Evolutionary conservation across 208 protist genomes (phyloP).

Genomic region (Leishmania mexicana): DNA sequence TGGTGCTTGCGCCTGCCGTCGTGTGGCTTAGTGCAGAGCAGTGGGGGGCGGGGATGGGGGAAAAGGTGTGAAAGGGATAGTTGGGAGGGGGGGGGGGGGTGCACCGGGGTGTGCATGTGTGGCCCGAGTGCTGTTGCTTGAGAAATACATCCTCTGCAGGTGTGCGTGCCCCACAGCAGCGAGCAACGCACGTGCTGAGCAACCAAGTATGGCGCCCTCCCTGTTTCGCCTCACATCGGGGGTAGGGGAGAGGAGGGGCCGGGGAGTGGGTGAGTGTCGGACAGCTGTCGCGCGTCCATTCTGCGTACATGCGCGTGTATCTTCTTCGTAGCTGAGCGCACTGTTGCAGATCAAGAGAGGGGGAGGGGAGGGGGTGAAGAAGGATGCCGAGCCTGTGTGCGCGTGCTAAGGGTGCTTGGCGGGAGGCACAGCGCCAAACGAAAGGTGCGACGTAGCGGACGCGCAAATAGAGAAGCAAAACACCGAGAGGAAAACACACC

Average conservation of each 20-base stretch:
- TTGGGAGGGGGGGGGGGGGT: not conserved
- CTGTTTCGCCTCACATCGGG: not conserved
- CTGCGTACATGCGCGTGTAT: not conserved
- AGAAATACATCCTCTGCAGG: not conserved
- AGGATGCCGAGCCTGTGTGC: not conserved
- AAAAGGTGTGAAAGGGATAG: not conserved
- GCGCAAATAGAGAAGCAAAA: not conserved
- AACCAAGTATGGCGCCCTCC: not conserved
- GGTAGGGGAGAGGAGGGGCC: not conserved
- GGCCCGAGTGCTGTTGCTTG: not conserved
- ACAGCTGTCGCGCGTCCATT: not conserved
- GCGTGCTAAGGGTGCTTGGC: not conserved
- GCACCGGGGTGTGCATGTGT: not conserved
- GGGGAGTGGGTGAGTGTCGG: not conserved
- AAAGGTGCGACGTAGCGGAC: not conserved
- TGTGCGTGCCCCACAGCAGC: not conserved
- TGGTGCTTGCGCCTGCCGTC: not conserved
- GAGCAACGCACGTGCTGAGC: not conserved
- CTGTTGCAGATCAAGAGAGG: not conserved
- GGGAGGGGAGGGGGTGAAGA: not conserved
- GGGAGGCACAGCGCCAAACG: not conserved
- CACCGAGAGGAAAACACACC: not conserved
- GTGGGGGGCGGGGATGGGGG: not conserved
- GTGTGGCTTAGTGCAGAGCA: not conserved
- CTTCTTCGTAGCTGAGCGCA: not conserved